Conservation (phyloP, 1,284 basidiomycete genomes). For the Boletus semigastroideus region DNA sequence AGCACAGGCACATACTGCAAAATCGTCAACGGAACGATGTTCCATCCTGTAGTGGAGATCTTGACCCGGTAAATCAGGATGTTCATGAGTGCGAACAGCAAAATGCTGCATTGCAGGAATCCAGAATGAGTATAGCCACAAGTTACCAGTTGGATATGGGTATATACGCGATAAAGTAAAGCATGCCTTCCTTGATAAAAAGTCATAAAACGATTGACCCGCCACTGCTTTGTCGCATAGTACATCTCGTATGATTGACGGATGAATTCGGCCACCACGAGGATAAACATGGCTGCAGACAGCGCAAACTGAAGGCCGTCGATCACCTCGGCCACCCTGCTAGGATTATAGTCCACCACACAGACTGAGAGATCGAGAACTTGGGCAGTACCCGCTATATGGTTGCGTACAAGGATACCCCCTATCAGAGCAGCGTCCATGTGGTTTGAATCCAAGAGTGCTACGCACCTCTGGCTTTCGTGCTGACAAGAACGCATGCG, state of each 20-base stretch:
- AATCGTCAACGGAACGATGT: too few relatives aligned
- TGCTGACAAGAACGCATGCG: not conserved
- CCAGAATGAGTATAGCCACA: not conserved
- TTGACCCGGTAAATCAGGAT: not conserved
- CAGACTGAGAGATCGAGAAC: constrained; percentile 6
- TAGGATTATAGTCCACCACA: not conserved
- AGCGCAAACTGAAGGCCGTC: not conserved
- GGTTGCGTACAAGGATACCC: too few relatives aligned
- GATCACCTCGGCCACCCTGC: not conserved
- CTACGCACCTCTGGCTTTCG: not conserved
- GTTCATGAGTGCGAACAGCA: not conserved
- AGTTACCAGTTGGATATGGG: not conserved
- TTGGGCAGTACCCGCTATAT: not conserved
- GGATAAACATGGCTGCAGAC: not conserved
- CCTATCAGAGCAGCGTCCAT: not conserved
- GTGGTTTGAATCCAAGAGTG: not conserved
- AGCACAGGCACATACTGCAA: too few relatives aligned
- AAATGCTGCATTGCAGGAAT: not conserved
- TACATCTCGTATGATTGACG: not conserved
- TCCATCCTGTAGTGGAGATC: too few relatives aligned
- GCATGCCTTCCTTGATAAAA: not conserved
- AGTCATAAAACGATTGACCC: not conserved
- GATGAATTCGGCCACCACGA: constrained; percentile 1
- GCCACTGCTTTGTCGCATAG: not conserved
- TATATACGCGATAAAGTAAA: not conserved